Percentiles rank a stretch among this genome's conserved stretches.
Conservation (phyloP, 2,329 filamentous ascomycete genomes). For the Pseudocercospora cruenta region DNA sequence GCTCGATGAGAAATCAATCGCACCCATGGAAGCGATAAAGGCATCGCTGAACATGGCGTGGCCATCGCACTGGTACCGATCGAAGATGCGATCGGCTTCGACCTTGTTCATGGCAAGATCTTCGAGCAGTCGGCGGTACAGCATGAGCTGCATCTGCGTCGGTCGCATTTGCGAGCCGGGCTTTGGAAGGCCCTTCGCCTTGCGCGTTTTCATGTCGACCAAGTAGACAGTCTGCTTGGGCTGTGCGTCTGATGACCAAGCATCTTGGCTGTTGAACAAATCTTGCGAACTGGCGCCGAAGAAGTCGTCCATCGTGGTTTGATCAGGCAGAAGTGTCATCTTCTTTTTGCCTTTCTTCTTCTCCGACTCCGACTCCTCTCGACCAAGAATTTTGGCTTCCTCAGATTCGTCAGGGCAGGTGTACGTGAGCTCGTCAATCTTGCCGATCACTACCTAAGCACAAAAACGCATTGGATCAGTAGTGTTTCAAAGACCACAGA, state of each 20-base stretch:
- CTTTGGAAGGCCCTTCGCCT: constrained; percentile 64
- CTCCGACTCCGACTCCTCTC: constrained; percentile 31
- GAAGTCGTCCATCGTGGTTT: constrained; percentile 40
- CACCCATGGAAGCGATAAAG: constrained; percentile 77
- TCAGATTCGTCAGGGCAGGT: constrained; percentile 73
- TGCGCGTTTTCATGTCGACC: constrained; percentile 85
- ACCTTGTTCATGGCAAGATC: constrained; percentile 72
- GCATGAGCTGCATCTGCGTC: constrained; percentile 81
- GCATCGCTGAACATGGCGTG: constrained; percentile 72
- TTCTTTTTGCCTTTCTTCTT: constrained; percentile 39
- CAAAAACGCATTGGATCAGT: constrained; percentile 1
- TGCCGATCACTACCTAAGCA: constrained; percentile 70
- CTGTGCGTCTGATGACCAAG: constrained; percentile 14
- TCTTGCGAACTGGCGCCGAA: constrained; percentile 27
- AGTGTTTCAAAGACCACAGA: background rate
- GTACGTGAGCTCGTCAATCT: constrained; percentile 85
- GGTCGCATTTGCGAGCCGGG: constrained; percentile 69
- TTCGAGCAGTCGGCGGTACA: constrained; percentile 85
- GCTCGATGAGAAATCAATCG: constrained; percentile 59
- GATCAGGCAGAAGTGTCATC: constrained; percentile 37
- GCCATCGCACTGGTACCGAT: constrained; percentile 70
- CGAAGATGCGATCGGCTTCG: constrained; percentile 69
- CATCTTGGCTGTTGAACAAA: constrained; percentile 14
- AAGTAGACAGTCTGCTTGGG: constrained; percentile 62
- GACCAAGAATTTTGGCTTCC: constrained; percentile 61